Percentiles rank a stretch among this genome's conserved stretches.
Evolutionary conservation across 2,329 filamentous ascomycete genomes (phyloP).

Genomic region (Colletotrichum nymphaeae): DNA sequence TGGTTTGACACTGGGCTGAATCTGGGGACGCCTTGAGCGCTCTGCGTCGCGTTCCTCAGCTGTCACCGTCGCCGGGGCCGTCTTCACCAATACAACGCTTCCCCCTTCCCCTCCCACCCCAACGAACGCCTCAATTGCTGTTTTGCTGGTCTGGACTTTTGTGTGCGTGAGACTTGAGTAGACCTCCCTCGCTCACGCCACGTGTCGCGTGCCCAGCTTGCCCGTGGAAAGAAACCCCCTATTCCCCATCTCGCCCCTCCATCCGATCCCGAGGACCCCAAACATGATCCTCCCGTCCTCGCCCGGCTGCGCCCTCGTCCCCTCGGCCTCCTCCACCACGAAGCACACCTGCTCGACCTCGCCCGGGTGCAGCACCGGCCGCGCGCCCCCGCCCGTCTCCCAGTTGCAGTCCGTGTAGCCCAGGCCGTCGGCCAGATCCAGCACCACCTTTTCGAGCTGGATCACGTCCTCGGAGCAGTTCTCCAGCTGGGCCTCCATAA

Average conservation of each 20-base stretch:
- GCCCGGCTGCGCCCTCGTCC: conserved; percentile 60
- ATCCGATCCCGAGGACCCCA: conserved; percentile 86
- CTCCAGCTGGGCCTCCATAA: conserved; percentile 93
- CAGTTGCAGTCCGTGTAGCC: conserved; percentile 68
- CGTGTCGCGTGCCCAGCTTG: conserved; percentile 71
- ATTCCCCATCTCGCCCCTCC: conserved; percentile 91
- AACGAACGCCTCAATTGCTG: background rate
- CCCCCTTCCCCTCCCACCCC: background rate
- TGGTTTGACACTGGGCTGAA: background rate
- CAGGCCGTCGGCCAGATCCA: conserved; percentile 65
- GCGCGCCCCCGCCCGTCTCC: conserved; percentile 55
- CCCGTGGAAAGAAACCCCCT: conserved; percentile 89
- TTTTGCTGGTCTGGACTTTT: background rate
- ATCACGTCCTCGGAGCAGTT: conserved; percentile 90
- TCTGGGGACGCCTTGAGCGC: background rate
- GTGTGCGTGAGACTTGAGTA: background rate
- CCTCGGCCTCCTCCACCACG: conserved; percentile 60
- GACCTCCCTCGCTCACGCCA: conserved; percentile 33
- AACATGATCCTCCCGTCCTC: conserved; percentile 74
- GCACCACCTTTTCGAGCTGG: conserved; percentile 75
- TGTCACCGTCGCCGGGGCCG: background rate
- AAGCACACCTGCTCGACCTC: conserved; percentile 77
- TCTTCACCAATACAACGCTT: background rate
- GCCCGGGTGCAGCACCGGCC: conserved; percentile 69
- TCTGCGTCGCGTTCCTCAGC: background rate